These are phyloP conservation scores for Erodium chrysanthum DNA, from an alignment of 441 rosid genomes.

Conservation along the genomic window DNA sequence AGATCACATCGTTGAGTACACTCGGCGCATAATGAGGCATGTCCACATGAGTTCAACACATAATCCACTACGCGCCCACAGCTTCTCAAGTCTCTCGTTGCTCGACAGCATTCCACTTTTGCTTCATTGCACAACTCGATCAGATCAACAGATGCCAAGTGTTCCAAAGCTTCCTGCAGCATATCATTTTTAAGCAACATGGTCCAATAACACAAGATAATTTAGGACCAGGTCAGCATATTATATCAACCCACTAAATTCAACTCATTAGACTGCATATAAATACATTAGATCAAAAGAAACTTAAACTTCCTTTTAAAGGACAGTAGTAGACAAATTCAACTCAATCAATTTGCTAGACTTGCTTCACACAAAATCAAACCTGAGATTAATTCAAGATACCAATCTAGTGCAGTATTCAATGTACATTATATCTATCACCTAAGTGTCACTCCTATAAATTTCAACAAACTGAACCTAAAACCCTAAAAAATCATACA, in stretches of 20 bases:
- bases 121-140: constrained; percentile 71
- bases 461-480: constrained; percentile 8
- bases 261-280: no score
- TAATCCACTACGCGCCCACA: constrained; percentile 64
- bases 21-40: constrained; percentile 81
- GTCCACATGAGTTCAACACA: constrained; percentile 65
- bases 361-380: neutral
- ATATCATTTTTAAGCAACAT: constrained; percentile 2
- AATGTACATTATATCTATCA: neutral
- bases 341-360: neutral
- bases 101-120: constrained; percentile 75
- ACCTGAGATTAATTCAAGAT: neutral
- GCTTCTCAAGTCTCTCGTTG: constrained; percentile 76
- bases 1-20: constrained; percentile 67
- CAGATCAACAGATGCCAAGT: constrained; percentile 62
- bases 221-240: neutral
- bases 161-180: constrained; percentile 67
- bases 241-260: neutral
- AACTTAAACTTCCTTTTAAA: neutral
- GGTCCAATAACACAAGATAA: neutral
- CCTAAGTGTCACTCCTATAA: neutral
- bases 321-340: neutral
- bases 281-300: neutral
- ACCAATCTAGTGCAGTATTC: neutral
- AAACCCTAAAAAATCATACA: constrained; percentile 12